Conservation (phyloP, 2,329 filamentous ascomycete genomes). For the Ophiostoma montium region DNA sequence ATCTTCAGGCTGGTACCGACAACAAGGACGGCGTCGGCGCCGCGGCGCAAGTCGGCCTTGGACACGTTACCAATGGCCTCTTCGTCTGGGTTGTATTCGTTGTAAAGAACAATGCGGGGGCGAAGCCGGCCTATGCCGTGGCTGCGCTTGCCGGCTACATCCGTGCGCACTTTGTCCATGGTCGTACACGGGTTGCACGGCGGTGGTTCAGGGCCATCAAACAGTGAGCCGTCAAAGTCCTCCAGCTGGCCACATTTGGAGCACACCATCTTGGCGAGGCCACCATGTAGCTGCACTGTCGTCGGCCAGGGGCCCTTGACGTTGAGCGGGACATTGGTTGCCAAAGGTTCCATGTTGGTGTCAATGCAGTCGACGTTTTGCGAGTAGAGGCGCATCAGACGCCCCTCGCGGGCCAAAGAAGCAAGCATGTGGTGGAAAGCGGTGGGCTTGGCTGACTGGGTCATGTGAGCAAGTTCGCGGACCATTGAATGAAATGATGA, state of each 20-base stretch:
- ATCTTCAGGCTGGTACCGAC: slow-evolving; percentile 94
- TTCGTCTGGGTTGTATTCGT: slow-evolving; percentile 91
- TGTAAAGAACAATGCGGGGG: slow-evolving; percentile 91
- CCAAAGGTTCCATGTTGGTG: slow-evolving; percentile 63
- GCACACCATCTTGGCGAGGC: slow-evolving; percentile 91
- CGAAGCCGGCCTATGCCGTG: slow-evolving; percentile 84
- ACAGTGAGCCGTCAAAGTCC: slow-evolving; percentile 64
- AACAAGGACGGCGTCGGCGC: slow-evolving; percentile 85
- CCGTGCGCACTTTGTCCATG: slow-evolving; percentile 62
- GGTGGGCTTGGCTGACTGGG: slow-evolving; percentile 65
- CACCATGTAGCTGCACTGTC: slow-evolving; percentile 87
- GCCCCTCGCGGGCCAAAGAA: slow-evolving; percentile 73
- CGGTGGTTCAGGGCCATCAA: slow-evolving; percentile 72
- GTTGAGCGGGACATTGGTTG: slow-evolving; percentile 67
- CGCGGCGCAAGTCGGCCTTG: slow-evolving; percentile 66
- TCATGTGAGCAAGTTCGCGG: slow-evolving; percentile 68
- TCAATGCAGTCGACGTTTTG: slow-evolving; percentile 97
- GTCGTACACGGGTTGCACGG: slow-evolving; percentile 61
- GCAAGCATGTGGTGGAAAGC: slow-evolving; percentile 88
- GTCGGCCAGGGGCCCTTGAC: slow-evolving; percentile 81
- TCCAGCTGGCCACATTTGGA: slow-evolving; percentile 74
- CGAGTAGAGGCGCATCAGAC: slow-evolving; percentile 79
- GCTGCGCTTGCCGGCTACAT: slow-evolving; percentile 69
- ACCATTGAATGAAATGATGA: slow-evolving; percentile 95
- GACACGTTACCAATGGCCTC: slow-evolving; percentile 91